Base-by-base conservation (phyloP, 768 basidiomycete genomes). In the Boletus pseudopeckii region DNA sequence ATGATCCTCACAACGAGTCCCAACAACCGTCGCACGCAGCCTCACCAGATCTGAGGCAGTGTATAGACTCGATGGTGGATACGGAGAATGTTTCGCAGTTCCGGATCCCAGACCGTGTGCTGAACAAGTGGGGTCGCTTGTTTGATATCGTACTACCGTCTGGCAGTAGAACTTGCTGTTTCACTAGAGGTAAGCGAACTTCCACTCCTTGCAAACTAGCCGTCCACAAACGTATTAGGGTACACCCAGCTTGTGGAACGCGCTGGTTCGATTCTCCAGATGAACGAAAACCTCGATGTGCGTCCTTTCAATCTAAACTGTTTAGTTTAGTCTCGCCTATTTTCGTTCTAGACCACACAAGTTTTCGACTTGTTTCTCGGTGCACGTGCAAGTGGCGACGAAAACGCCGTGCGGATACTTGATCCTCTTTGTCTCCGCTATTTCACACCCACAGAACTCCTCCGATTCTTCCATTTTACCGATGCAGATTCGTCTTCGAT, bases 131-230 rank as follows among this genome's bases (percentile, higher is more conserved):
- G 86, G 89, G 88, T 4, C 75, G 84, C 26, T 69, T 91, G 24
- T 92, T 92, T 61, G 90, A 92, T 58, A 90, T 92, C 43, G 86
- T 90, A 11, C 64, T 79, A 10, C 86, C 88, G 0, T 83, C 81
- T 10, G 72, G 80, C 28, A 69, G 65, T 36, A 74, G 86, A 42
- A 83, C 82, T 1, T 92, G 90, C 59, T 92, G 90, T 66, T 92
- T 92, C 65, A 92, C 90, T 17, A 73, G 90, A 71, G 88, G 89
- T 88, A 58, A 11, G 43, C 11, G 1, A 14, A 7, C 15, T 20
- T 34, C 4, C 5, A 5, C 20, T 9, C n/a, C n/a, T 20, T 32
- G 52, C 11, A 14, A 42, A 44, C 28, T 6, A 3, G 18, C 26
- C 39, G 28, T 39, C 26, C 24, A 56, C 38, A 11, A n/a, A 34